Evolutionary conservation across 352 stramenopile species (phyloP), one percentile per base, ranked within the genome.

Genomic region (Phytopythium helicoides): DNA sequence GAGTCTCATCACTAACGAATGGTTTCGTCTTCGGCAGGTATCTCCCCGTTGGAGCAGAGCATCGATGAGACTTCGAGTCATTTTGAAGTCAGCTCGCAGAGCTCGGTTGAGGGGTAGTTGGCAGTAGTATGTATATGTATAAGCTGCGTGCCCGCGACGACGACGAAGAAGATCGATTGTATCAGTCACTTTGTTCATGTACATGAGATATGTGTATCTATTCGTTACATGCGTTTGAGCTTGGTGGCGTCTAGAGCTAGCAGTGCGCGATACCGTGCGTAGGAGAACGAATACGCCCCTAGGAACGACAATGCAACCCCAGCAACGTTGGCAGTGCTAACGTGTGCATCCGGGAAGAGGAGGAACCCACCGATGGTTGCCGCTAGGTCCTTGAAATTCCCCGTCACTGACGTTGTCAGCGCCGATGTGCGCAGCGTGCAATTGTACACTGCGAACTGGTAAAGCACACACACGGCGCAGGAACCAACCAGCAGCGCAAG

Each of bases 21-120:
- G 14, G 28, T 42, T 57, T 15, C 52, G 37, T 47, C 23, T 28
- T 38, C n/a, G 56, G 14, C 49, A 93, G 83, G 76, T 55, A 68
- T 92, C 54, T 94, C 81, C n/a, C 80, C 84, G 14, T 52, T 92
- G 42, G 80, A 79, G 6, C 73, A 89, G 41, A 93, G 82, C 53
- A 71, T 86, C 26, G 83, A 87, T 34, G 84, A 90, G 48, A 82
- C 56, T 23, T 81, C 91, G 23, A 92, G 78, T 53, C 78, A 91
- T 53, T 92, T 91, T 44, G 84, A 91, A 54, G 77, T 92, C 48
- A 94, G 84, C 44, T 94, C 81, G 7, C 67, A 91, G 60, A 88
- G 81, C 66, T 89, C 78, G 3, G 44, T 67, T 31, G 78, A 89
- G 52, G 80, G 53, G 21, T 53, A 35, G 42, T 1, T 12, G 2